Base-by-base conservation (phyloP, 208 protist genomes). In the Lotmaria passim region DNA sequence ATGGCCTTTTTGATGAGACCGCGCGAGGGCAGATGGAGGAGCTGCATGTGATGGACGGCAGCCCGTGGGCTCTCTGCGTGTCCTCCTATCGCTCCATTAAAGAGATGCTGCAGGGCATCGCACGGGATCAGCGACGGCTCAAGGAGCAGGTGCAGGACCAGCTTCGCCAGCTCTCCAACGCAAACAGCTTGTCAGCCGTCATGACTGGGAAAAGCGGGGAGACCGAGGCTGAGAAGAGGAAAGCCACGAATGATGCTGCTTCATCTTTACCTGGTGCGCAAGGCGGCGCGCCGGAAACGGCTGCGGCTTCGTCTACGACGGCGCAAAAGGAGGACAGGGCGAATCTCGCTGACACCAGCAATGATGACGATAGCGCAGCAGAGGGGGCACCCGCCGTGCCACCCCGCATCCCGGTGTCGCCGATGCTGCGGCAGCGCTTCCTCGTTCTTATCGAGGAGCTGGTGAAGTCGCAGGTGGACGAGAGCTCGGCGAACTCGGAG, bases 21-120 rank as follows among this genome's bases (percentile, higher is more conserved):
- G 79, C 71, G 46, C 84, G 81, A 28, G 86, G 64, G 3, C 90
- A 95, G 56, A 82, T 93, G 78, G 87, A 93, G 79, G 87, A 95
- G 71, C 78, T 95, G 62, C 81, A 90, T 39, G 90, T 95, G 57
- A 95, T 95, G 87, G 87, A 91, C 61, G 90, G 90, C 17, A 87
- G 87, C 44, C 90, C 90, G 31, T 90, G 85, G 80, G 83, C 90
- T 2, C 56, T 95, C 28, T 84, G 86, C 52, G 79, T 87, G n/a
- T 78, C 87, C 11, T 87, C 90, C 14, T 95, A 92, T 76, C 82
- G 73, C 23, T 85, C 83, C 23, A 70, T 95, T 6, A 88, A 89
- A 69, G 87, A 95, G 69, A 93, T 95, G 75, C 21, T 89, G 28
- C 65, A 81, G 34, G 79, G 75, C 30, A 80, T 95, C 30, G 59